Base-by-base conservation (phyloP, 352 stramenopile species). In the Pythium aquatile region DNA sequence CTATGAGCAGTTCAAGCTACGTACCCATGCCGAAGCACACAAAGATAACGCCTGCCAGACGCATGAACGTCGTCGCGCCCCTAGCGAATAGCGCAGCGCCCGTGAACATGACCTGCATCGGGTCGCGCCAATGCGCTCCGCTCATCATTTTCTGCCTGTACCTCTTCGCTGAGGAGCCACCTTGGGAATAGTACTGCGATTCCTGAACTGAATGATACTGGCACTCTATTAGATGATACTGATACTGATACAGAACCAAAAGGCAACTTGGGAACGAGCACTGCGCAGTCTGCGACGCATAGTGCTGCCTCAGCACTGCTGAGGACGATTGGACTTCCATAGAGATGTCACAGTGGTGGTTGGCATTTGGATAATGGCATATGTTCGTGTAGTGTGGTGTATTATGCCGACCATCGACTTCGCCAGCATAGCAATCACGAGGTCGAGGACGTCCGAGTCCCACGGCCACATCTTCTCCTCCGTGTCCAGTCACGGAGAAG, bases 1-100 rank as follows among this genome's bases (percentile, higher is more conserved):
- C 11, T 7, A n/a, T 24, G 10, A 33, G 3, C 17, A 33, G 20
- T 9, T 54, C 28, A 26, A 5, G 10, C 11, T 33, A 14, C 61
- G n/a, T 49, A 72, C 66, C 55, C 66, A 72, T 72, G 66, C 66
- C 66, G 37, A 72, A 62, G 47, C 39, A 55, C 2, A 72, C 66
- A 37, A 72, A 72, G 47, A 44, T 20, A 1, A 58, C 47, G 17
- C 66, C 66, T 11, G 66, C 66, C 16, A 68, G n/a, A 14, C 66
- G 66, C 66, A 72, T 72, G 35, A 71, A 44, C 5, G 33, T 42
- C 2, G 58, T 63, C 28, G 65, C 65, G 35, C 65, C 65, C n/a
- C 51, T 40, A 11, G 65, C 65, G 35, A 71, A 55, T n/a, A 71
- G 44, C 39, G 58, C 51, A 10, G 42, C 54, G 58, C 37, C 46